Conservation (phyloP, 305 asterid species). For the Euphrasia arctica region DNA sequence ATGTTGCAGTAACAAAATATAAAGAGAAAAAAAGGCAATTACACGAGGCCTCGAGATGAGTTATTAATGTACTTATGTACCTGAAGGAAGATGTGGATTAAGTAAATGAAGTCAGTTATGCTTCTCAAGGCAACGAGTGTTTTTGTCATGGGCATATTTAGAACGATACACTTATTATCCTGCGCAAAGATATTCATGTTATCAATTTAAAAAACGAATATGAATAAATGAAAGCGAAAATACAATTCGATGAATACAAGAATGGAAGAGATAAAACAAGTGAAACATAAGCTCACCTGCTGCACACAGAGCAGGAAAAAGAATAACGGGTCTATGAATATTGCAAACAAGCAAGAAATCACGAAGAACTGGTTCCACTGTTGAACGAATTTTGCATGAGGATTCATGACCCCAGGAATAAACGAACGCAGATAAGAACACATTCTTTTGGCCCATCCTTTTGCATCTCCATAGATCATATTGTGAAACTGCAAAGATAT, state of each 20-base stretch:
- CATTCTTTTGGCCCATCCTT: slow-evolving; percentile 69
- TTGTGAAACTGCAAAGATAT: slow-evolving; percentile 53
- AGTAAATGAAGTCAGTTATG: slow-evolving; percentile 67
- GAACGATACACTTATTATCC: slow-evolving; percentile 62
- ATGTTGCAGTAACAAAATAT: background rate
- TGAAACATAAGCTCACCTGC: slow-evolving; percentile 40
- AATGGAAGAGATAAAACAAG: slow-evolving; percentile 8
- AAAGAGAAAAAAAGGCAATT: too few relatives aligned
- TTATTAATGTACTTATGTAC: slow-evolving; percentile 52
- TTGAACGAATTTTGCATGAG: slow-evolving; percentile 62
- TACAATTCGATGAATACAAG: background rate
- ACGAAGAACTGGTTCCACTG: slow-evolving; percentile 81
- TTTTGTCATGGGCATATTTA: slow-evolving; percentile 57
- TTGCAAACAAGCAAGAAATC: slow-evolving; percentile 65
- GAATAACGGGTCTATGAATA: slow-evolving; percentile 80
- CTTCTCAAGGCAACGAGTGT: slow-evolving; percentile 61
- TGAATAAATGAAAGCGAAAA: background rate
- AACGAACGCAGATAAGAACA: slow-evolving; percentile 39
- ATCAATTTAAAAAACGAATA: background rate
- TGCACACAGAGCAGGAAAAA: slow-evolving; percentile 59
- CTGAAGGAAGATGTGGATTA: slow-evolving; percentile 85
- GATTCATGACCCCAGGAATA: slow-evolving; percentile 77
- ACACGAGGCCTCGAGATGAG: background rate
- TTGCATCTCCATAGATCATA: slow-evolving; percentile 68
- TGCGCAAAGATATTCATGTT: slow-evolving; percentile 26